phyloP scores from a whole-genome alignment of 345 rosid species.

The Raphanus sativus region DNA sequence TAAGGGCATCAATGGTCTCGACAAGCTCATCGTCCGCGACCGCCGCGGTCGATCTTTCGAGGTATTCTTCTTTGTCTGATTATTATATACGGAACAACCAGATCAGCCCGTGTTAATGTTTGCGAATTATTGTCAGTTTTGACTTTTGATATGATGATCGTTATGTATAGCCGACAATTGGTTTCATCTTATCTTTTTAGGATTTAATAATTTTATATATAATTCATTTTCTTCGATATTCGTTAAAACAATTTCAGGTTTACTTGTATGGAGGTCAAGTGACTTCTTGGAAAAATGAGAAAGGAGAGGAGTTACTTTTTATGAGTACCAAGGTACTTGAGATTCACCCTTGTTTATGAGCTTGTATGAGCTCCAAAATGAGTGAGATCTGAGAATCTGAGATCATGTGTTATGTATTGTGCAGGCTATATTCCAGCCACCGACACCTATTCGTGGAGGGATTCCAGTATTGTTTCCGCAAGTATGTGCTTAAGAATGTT shows the following conservation, averaged over 20 bases:
- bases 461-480: conserved; percentile 92
- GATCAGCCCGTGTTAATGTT: too few relatives aligned
- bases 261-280: conserved; percentile 47
- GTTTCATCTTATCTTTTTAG: background rate
- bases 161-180: background rate
- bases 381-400: conserved; percentile 2
- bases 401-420: conserved; percentile 15
- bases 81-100: background rate
- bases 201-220: background rate
- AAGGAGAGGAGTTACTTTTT: conserved; percentile 78
- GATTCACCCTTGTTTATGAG: background rate
- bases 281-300: conserved; percentile 83
- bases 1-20: conserved; percentile 72
- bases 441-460: conserved; percentile 87
- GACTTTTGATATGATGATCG: background rate
- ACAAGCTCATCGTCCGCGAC: conserved; percentile 67
- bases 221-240: background rate
- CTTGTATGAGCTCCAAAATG: too few relatives aligned
- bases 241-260: conserved; percentile 13
- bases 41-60: conserved; percentile 60
- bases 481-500: conserved; percentile 45
- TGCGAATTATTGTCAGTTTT: too few relatives aligned
- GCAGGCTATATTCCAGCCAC: conserved; percentile 66
- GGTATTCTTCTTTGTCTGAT: conserved; percentile 46
- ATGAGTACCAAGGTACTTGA: conserved; percentile 69